phyloP scores from a whole-genome alignment of 495 filamentous ascomycete species.

The Bacidia rubella region DNA sequence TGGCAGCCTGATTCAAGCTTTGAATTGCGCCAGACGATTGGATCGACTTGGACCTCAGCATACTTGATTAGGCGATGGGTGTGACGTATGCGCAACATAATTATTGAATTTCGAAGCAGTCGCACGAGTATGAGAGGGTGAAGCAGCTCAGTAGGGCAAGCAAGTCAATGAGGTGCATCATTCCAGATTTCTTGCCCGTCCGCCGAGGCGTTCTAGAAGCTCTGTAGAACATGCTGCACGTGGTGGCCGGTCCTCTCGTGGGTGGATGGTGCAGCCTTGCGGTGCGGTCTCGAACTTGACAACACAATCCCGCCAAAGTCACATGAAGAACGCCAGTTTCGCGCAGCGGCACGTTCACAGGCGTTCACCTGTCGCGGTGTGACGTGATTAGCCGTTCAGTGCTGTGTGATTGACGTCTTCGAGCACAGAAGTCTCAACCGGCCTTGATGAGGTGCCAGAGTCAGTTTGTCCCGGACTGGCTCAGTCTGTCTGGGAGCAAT shows the following conservation, averaged over 20 bases:
- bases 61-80: too few species aligned
- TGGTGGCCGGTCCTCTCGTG: neutral
- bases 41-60: too few species aligned
- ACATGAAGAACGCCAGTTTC: neutral
- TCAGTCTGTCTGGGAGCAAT: neutral
- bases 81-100: too few species aligned
- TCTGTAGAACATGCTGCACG: neutral
- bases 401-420: neutral
- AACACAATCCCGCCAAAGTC: neutral
- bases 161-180: too few species aligned
- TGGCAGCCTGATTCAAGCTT: too few species aligned
- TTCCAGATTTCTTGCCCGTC: neutral
- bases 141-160: too few species aligned
- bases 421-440: too few species aligned
- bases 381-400: neutral
- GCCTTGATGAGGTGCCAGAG: too few species aligned
- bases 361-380: too few species aligned
- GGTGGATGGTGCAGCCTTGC: neutral
- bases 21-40: too few species aligned
- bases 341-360: neutral
- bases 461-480: neutral
- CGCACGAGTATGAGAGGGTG: too few species aligned
- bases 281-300: neutral
- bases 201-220: neutral
- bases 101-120: too few species aligned